Evolutionary conservation across 1,284 basidiomycete species (phyloP), one percentile per base, ranked within the genome.

Genomic region (Moniliella sp.): DNA sequence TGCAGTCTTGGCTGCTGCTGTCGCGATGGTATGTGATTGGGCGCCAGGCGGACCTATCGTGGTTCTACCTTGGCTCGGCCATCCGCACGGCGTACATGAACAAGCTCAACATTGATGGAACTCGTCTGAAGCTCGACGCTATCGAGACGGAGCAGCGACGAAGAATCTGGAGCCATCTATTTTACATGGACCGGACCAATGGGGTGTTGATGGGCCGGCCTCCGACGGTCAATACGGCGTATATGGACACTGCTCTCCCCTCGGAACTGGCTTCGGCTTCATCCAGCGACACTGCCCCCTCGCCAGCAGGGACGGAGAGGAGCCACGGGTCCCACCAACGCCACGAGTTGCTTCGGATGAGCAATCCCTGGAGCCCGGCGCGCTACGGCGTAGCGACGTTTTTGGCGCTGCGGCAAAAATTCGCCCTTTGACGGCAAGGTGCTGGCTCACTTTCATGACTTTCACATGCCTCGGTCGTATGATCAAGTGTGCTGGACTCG

Each of bases 371-470:
- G n/a, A n/a, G n/a, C n/a, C n/a, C n/a, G n/a, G n/a, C n/a, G n/a
- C n/a, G n/a, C n/a, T n/a, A n/a, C n/a, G 91, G 83, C 0, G 68
- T 67, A 3, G 78, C 79, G 65, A 80, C 80, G 1, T 91, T 81
- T 58, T 73, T 83, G 34, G 82, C 88, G 40, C 68, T 93, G 18
- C 70, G 84, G 19, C 78, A 86, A 50, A 69, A 72, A 28, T 68
- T 93, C 12, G 76, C 80, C 12, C 66, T 78, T 88, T 39, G 84
- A 86, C 41, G 86, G 84, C 15, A 73, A 75, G 27, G 82, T 93
- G 50, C 82, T 83, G 28, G 83, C 88, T 52, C 81, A 88, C 61
- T 93, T 86, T 62, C 86, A 93, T 61, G 78, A 82, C 63, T 74
- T 32, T 71, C 70, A 31, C n/a, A 29, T 34, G 27, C 44, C 46